Base-by-base conservation (phyloP, 306 rosid species). In the Castanospermum australe region DNA sequence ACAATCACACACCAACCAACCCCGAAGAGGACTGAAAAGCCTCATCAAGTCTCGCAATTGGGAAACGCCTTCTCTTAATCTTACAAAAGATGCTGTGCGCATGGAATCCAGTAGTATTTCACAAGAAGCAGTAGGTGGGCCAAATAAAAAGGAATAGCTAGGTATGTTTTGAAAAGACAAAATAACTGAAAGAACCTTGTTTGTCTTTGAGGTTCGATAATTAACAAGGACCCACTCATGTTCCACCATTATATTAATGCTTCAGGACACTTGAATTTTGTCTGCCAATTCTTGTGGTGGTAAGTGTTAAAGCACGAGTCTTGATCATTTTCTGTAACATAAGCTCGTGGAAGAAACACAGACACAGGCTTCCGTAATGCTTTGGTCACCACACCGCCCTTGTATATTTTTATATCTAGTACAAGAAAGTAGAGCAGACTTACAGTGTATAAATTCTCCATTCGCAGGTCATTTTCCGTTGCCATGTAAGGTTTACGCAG, bases 351-450 rank as follows among this genome's bases (percentile, higher is more conserved):
- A 3, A 50, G 71, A 63, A 45, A 13, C 70, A 77, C 0, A 13
- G 0, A 4, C 13, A 13, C 1, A 56, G 3, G 7, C 42, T 15
- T 69, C 39, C 1, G 6, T 33, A 13, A 36, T 48, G 25, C 56
- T 57, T 73, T 48, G 39, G 84, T 79, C 78, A 84, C 75, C 20
- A 51, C 84, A 79, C 87, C 82, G 84, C 36, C 87, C 84, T 75
- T 67, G 25, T 44, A 75, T 75, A 65, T 48, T 21, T n/a, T n/a
- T n/a, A n/a, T n/a, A n/a, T n/a, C 24, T 28, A 52, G 12, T 6
- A 5, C 22, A 17, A 51, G 18, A 39, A 54, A 63, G 2, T 80
- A 63, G 52, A 47, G 22, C 13, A 15, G 12, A 32, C 36, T 15
- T 55, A 0, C 14, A 47, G 24, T 45, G 10, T 48, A 42, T 15